Percentiles rank a stretch among this genome's conserved stretches.
Evolutionary conservation across 2,329 filamentous ascomycete species (phyloP).

Genomic region (Cytospora paraplurivora): DNA sequence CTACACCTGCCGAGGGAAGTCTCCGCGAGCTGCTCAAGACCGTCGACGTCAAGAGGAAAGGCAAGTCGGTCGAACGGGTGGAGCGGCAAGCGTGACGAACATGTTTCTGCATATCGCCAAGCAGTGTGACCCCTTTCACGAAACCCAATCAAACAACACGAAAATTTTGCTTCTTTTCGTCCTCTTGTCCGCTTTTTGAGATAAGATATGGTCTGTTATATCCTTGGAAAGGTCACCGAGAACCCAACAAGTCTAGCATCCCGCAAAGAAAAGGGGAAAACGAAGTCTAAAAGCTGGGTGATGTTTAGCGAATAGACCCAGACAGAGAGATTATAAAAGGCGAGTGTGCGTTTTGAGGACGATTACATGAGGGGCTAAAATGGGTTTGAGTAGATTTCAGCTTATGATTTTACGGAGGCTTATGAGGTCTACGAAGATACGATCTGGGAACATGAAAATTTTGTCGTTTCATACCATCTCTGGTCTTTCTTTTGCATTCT

Average conservation of each 20-base stretch:
- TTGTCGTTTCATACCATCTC: not conserved
- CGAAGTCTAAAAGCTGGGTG: not conserved
- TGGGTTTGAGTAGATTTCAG: not conserved
- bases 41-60: conserved; percentile 35
- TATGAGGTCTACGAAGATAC: not conserved
- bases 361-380: not conserved
- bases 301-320: conserved; percentile 21
- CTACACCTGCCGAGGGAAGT: conserved; percentile 52
- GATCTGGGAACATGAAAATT: not conserved
- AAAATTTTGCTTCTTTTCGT: not conserved
- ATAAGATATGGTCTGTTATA: no score
- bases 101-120: not conserved
- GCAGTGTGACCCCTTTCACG: not conserved
- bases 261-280: conserved; percentile 5
- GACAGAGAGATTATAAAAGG: conserved; percentile 10
- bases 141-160: not conserved
- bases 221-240: not conserved
- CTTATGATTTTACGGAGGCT: conserved; percentile 11
- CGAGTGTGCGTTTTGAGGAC: not conserved
- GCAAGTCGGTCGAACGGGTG: conserved; percentile 31
- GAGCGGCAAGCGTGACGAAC: conserved; percentile 7
- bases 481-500: not conserved
- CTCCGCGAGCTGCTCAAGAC: conserved; percentile 54
- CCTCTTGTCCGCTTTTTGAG: not conserved
- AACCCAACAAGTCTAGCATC: not conserved